Percentiles rank a stretch among this genome's conserved stretches.
Conservation (phyloP, 805 yeast genomes). For the Metschnikowia hibisci region DNA sequence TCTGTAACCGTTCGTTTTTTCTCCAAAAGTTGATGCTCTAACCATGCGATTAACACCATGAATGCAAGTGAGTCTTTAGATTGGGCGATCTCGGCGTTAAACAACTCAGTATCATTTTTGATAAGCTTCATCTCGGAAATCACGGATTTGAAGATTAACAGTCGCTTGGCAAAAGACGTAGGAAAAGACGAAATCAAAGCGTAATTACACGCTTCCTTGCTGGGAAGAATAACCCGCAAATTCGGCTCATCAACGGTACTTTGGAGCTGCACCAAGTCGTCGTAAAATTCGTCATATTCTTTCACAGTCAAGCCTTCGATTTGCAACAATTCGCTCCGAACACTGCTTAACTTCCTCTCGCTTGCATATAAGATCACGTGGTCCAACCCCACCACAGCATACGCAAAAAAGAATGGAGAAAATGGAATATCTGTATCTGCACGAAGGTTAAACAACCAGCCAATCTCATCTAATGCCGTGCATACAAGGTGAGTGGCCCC, state of each 20-base stretch:
- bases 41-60: conserved; percentile 75
- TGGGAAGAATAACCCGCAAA: conserved; percentile 29
- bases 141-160: conserved; percentile 27
- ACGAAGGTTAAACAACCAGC: conserved; percentile 86
- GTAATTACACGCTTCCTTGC: conserved; percentile 26
- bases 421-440: conserved; percentile 72
- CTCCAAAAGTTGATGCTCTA: conserved; percentile 52
- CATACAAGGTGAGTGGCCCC: conserved; percentile 44
- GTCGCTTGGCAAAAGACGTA: conserved; percentile 23
- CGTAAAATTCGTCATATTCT: conserved; percentile 57
- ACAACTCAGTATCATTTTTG: conserved; percentile 69
- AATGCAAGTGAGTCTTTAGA: conserved; percentile 78
- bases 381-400: conserved; percentile 36
- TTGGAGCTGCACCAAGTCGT: conserved; percentile 39
- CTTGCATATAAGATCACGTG: conserved; percentile 53
- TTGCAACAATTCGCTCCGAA: conserved; percentile 23
- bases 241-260: conserved; percentile 17
- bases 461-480: conserved; percentile 81
- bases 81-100: conserved; percentile 73
- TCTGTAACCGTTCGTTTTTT: conserved; percentile 48
- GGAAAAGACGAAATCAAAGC: conserved; percentile 32
- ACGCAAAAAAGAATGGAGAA: conserved; percentile 83
- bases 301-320: conserved; percentile 36
- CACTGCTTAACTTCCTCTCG: conserved; percentile 37
- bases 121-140: conserved; percentile 58